Percentiles rank a stretch among this genome's conserved stretches.
Conservation (phyloP, 2,329 filamentous ascomycete species). For the Alternaria sp. region DNA sequence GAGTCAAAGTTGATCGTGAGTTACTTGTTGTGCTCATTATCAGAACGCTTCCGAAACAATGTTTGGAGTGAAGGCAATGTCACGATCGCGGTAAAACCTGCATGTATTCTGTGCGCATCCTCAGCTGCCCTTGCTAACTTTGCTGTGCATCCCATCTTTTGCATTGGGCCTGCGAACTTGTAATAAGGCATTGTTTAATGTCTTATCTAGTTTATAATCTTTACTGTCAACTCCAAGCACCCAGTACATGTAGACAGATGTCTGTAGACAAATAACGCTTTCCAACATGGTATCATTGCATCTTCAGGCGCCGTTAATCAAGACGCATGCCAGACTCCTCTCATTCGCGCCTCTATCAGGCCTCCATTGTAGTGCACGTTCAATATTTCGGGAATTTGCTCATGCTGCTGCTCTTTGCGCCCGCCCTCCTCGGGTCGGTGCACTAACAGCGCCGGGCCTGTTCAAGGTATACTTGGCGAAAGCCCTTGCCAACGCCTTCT, state of each 20-base stretch:
- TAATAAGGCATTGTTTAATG: neutral
- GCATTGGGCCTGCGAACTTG: neutral
- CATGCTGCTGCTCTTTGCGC: constrained; percentile 38
- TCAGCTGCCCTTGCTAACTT: neutral
- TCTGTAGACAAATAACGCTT: neutral
- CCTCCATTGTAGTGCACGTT: neutral
- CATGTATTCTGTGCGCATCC: neutral
- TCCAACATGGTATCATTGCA: constrained; percentile 25
- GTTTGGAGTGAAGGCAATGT: neutral
- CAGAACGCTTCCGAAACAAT: neutral
- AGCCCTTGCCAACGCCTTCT: constrained; percentile 90
- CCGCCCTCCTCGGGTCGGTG: constrained; percentile 31
- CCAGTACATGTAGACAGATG: neutral
- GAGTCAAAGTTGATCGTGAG: too few relatives aligned
- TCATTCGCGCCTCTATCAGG: constrained; percentile 3
- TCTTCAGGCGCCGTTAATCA: constrained; percentile 4
- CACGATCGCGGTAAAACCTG: too few relatives aligned
- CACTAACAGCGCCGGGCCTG: constrained; percentile 51
- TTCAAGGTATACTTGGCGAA: constrained; percentile 86
- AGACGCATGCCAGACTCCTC: constrained; percentile 5
- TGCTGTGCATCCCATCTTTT: neutral
- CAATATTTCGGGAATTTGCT: neutral
- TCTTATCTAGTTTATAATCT: neutral
- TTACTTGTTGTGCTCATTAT: neutral
- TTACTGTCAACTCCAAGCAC: neutral